These are phyloP conservation scores for Pseudopyricularia javanii DNA, from an alignment of 2,329 filamentous ascomycete genomes.

Conservation along the genomic window DNA sequence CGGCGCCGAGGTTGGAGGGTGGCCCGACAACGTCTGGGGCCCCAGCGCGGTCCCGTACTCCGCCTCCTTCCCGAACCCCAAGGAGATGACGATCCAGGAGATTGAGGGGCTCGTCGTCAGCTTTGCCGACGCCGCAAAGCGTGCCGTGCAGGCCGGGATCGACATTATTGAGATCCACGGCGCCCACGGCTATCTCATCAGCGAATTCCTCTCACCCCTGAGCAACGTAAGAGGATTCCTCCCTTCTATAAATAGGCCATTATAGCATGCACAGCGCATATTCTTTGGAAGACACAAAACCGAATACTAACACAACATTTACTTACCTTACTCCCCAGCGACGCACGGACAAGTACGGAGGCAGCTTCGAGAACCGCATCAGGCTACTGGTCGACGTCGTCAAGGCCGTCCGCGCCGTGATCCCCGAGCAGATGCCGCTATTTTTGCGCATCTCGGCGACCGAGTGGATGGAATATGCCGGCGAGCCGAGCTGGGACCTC, in stretches of 20 bases:
- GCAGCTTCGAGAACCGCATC: conserved; percentile 52
- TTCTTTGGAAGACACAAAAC: too few species aligned
- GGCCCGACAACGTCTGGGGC: conserved; percentile 41
- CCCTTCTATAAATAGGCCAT: too few species aligned
- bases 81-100: conserved; percentile 55
- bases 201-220: conserved; percentile 50
- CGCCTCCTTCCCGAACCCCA: conserved; percentile 46
- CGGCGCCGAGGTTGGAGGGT: conserved; percentile 36
- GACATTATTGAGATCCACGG: conserved; percentile 62
- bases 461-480: conserved; percentile 44
- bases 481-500: conserved; percentile 50
- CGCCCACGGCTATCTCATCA: conserved; percentile 56
- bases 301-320: not conserved
- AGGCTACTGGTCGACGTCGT: conserved; percentile 46
- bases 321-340: conserved; percentile 19
- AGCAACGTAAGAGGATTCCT: conserved; percentile 38
- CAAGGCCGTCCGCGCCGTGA: conserved; percentile 33
- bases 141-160: conserved; percentile 57
- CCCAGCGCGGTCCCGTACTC: conserved; percentile 46
- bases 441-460: conserved; percentile 48
- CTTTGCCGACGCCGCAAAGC: conserved; percentile 45
- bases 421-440: conserved; percentile 42
- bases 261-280: too few species aligned
- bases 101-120: conserved; percentile 52
- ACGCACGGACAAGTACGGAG: conserved; percentile 54